Conservation (phyloP, 2,329 filamentous ascomycete genomes). For the Chaetomiaceae sp. region DNA sequence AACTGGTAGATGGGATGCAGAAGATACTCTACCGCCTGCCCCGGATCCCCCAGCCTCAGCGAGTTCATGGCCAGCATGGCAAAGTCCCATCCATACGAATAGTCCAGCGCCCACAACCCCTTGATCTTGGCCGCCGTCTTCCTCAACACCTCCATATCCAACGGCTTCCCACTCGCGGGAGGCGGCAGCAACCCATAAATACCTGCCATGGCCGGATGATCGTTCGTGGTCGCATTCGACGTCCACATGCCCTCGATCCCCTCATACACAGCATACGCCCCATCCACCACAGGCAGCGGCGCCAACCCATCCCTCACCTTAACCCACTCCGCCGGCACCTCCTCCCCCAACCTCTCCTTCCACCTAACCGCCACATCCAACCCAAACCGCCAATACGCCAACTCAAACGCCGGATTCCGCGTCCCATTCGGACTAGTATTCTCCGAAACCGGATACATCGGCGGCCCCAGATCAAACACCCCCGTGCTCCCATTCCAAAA, state of each 20-base stretch:
- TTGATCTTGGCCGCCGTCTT: conserved; percentile 38
- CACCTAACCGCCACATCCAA: conserved; percentile 49
- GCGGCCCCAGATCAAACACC: conserved; percentile 46
- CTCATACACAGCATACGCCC: conserved; percentile 52
- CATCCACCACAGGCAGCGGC: conserved; percentile 44
- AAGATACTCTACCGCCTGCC: conserved; percentile 39
- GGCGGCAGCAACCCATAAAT: conserved; percentile 41
- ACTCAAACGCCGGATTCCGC: conserved; percentile 55
- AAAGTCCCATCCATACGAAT: conserved; percentile 43
- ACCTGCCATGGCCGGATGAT: conserved; percentile 41
- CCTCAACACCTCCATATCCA: conserved; percentile 33
- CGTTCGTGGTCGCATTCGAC: conserved; percentile 35
- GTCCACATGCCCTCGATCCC: conserved; percentile 42
- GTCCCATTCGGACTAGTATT: conserved; percentile 55
- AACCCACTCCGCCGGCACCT: conserved; percentile 42
- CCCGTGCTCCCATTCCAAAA: conserved; percentile 48
- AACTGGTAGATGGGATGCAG: conserved; percentile 48
- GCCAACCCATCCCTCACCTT: conserved; percentile 48
- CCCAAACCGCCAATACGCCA: conserved; percentile 58
- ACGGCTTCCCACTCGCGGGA: conserved; percentile 31
- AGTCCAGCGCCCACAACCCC: conserved; percentile 36
- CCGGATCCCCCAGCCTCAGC: conserved; percentile 36
- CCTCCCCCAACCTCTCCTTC: conserved; percentile 43
- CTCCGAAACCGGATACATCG: conserved; percentile 46
- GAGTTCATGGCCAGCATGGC: conserved; percentile 43